Percentiles rank a stretch among this genome's conserved stretches.
Evolutionary conservation across 2,329 filamentous ascomycete genomes (phyloP).

Genomic region (Dactylellina drechsleri): DNA sequence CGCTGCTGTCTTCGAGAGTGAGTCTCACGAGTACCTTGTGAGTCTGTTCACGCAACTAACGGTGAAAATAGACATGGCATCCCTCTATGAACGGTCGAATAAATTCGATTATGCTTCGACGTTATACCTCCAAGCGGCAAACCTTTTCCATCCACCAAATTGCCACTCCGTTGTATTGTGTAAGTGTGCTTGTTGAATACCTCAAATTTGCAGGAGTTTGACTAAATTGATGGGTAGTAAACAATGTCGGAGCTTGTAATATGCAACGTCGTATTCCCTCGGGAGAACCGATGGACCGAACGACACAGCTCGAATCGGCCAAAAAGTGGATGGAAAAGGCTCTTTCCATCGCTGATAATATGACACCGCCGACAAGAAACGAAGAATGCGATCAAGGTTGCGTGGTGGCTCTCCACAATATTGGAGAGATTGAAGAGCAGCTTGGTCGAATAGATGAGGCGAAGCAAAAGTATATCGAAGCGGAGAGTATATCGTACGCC

Average conservation of each 20-base stretch:
- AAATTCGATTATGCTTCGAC: conserved; percentile 85
- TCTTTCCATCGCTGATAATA: conserved; percentile 72
- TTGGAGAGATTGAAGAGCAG: conserved; percentile 84
- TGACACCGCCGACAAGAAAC: conserved; percentile 73
- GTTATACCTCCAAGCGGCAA: conserved; percentile 84
- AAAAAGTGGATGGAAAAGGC: conserved; percentile 83
- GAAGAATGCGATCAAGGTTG: conserved; percentile 86
- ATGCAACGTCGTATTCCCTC: conserved; percentile 49
- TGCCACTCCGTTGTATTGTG: conserved; percentile 85
- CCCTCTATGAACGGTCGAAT: conserved; percentile 77
- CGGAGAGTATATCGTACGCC: conserved; percentile 68
- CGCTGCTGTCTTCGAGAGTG: conserved; percentile 77
- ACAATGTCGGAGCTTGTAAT: conserved; percentile 49
- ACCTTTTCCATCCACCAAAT: conserved; percentile 70
- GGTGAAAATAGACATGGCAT: conserved; percentile 71
- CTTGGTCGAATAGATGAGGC: conserved; percentile 74
- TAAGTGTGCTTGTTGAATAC: conserved; percentile 63
- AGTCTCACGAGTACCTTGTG: conserved; percentile 56
- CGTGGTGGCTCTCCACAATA: conserved; percentile 83
- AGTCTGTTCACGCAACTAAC: not conserved
- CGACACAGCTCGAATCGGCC: conserved; percentile 70
- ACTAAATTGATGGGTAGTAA: conserved; percentile 55
- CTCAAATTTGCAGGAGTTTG: not conserved
- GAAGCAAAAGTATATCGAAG: conserved; percentile 74
- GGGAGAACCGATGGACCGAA: conserved; percentile 64